Evolutionary conservation across 495 filamentous ascomycete genomes (phyloP), one percentile per base, ranked within the genome.

Genomic region (Penicillium steckii): DNA sequence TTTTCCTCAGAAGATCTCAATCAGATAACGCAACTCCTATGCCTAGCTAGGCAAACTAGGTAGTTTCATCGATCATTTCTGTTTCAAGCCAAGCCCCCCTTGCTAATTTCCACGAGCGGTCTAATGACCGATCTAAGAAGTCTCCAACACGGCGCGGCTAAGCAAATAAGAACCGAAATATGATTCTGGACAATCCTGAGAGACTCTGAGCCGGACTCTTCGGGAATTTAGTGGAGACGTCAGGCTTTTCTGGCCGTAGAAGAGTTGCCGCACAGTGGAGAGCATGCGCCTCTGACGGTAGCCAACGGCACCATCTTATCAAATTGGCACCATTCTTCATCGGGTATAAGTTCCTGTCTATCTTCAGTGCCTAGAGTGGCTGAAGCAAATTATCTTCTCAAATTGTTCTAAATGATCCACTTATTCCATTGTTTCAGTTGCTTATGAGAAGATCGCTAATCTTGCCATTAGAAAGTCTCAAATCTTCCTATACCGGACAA

Each of bases 11-110:
- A 48, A 30, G 41, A 49, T 55, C 46, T 49, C 23, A 48, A 55
- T 50, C 52, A 55, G 52, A 55, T 55, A 55, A 55, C 23, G 24
- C 41, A 45, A 22, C 10, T 17, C n/a, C n/a, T n/a, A n/a, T n/a
- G n/a, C n/a, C n/a, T n/a, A n/a, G n/a, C n/a, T n/a, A n/a, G 15
- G 8, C 13, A 22, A 29, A 6, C 41, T 43, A 23, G n/a, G n/a
- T n/a, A n/a, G 24, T 43, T 41, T 17, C 33, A 22, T 15, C 35
- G 37, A 54, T 47, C 24, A 23, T 43, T 43, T 7, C 21, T 22
- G 24, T 26, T 54, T 48, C 45, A 26, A 33, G 38, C 12, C 10
- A 18, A 18, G 27, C 29, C 26, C 46, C 24, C 52, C 33, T 17
- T 12, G 29, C n/a, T 26, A 23, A 22, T 37, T 33, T 29, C 15